Base-by-base conservation (phyloP, 257 asterid genomes). In the Nicotiana otophora region DNA sequence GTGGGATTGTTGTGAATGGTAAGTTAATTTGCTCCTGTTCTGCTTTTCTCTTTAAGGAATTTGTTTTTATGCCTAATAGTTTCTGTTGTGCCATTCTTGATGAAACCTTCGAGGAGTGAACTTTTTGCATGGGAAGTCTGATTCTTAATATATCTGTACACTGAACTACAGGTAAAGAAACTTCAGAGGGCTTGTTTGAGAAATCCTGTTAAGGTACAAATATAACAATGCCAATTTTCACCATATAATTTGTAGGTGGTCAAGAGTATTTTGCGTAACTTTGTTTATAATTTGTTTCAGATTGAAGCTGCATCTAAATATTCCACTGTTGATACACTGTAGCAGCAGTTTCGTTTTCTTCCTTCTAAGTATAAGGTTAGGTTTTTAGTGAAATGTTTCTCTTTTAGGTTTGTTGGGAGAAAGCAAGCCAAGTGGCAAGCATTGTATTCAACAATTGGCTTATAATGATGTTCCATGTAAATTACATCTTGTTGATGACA, bases 131-230 rank as follows among this genome's bases (percentile, higher is more conserved):
- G 77, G 77, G 57, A 70, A 42, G 14, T 42, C 14, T 14, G 20
- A 70, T 12, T 70, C 36, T 70, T 11, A 42, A 42, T n/a, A 5
- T 17, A 42, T 46, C 17, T 70, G 20, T 70, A 42, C 20, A 7
- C 42, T 70, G 78, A 70, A 39, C n/a, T 85, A 61, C 91, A 96
- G 98, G 99, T 96, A 86, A 83, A 86, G 87, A 96, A 96, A 92
- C 91, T 96, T 33, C 98, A 96, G 89, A 89, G 98, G 88, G 97
- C 98, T 82, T 94, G 98, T 89, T 84, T 96, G 83, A 93, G 87
- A 85, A 92, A 96, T 80, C 98, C 99, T 80, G 98, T 96, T 23
- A 94, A 93, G 97, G 99, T 92, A 89, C 82, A 77, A 30, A 30
- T 30, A 30, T 30, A 2, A 53, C 34, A 7, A 15, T 76, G 77